A percentile compares a stretch with the other conserved stretches of the same genome.
Conservation (phyloP, 176 grass and related monocot species). For the Tillandsia leiboldiana region DNA sequence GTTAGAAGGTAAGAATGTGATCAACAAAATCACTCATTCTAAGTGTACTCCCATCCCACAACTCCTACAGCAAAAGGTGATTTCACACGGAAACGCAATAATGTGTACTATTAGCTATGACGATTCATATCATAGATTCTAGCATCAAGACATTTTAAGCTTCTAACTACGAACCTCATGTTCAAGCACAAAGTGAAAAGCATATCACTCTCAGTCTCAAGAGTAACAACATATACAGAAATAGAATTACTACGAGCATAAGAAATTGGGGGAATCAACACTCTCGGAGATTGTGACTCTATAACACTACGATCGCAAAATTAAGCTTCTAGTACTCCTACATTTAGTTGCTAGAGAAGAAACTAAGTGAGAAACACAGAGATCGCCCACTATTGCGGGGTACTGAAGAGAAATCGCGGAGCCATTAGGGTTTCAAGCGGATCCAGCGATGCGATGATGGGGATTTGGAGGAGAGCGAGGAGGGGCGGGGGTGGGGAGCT, state of each 20-base stretch:
- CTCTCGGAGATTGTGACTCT: neutral
- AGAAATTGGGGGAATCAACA: neutral
- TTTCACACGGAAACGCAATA: neutral
- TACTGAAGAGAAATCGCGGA: neutral
- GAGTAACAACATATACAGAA: no score
- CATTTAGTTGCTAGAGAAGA: constrained; percentile 3
- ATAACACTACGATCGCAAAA: neutral
- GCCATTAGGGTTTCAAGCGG: neutral
- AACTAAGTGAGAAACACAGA: constrained; percentile 14
- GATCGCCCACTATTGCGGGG: neutral
- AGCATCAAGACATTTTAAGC: neutral
- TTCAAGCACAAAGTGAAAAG: neutral
- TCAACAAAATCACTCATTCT: no score
- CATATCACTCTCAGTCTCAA: neutral
- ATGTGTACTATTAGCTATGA: neutral
- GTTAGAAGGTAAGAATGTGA: no score
- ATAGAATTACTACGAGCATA: no score
- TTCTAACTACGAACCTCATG: neutral
- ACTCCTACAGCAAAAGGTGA: neutral
- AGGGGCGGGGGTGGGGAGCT: neutral
- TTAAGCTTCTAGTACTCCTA: neutral
- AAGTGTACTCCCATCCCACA: neutral
- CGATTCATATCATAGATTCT: no score
- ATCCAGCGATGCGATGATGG: neutral
- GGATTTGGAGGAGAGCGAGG: neutral